Evolutionary conservation across 2,329 filamentous ascomycete genomes (phyloP), one percentile per base, ranked within the genome.

Genomic region (Neonectria ditissima): DNA sequence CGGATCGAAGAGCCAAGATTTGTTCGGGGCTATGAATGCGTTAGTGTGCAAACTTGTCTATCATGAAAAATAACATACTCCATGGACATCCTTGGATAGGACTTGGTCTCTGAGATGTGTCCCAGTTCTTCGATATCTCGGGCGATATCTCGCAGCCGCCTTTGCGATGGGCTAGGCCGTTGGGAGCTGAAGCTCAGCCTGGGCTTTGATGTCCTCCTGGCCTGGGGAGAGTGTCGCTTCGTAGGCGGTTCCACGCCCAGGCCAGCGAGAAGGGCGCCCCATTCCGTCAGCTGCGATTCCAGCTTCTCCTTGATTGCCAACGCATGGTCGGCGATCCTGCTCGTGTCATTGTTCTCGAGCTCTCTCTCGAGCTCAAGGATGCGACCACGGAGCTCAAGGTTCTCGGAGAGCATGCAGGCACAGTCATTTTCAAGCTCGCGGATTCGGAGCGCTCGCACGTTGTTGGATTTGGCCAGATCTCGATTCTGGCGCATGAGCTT

Each of bases 401-500:
- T 96, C 70, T 96, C 92, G n/a, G 91, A 89, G 24, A 94, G 83
- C 67, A 94, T 85, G 52, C 89, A 88, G 43, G 91, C 89, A 66
- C 88, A 89, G 77, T 97, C 92, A 74, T 89, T 88, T 74, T 95
- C 92, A 62, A 96, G 85, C 67, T 84, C 87, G 64, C 92, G 89
- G 72, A 96, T 94, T 69, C 91, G 90, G 32, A 93, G 83, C 32
- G 91, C 92, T 77, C 94, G 91, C 54, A 87, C 85, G 24, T 92
- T 93, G 80, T 97, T 96, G 72, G 86, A 88, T 76, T 90, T 89
- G 66, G 92, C 92, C 67, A 96, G 91, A 74, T 96, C 92, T 79
- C 92, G 87, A 76, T 97, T 97, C 77, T 96, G 93, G 58, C 92
- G 87, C 73, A 94, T 83, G 75, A 94, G 93, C 76, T 91, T 90